A percentile compares a stretch with the other conserved stretches of the same genome.
Conservation (phyloP, 106 monocot genomes). For the Xerophyta viscosa region DNA sequence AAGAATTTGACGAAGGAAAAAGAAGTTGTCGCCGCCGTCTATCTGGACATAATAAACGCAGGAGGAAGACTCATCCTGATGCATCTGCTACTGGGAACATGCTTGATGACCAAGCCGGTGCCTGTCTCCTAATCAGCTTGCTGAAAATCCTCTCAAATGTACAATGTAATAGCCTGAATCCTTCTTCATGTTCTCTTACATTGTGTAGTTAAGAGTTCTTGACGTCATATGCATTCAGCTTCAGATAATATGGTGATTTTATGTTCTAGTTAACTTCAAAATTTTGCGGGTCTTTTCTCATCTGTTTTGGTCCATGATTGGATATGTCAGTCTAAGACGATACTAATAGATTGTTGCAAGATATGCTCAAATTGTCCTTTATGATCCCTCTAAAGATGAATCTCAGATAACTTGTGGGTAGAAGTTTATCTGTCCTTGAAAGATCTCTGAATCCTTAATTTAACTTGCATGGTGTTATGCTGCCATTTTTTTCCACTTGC, state of each 20-base stretch:
- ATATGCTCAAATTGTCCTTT: too few relatives aligned
- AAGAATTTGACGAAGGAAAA: constrained; percentile 71
- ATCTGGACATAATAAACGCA: constrained; percentile 49
- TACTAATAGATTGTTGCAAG: too few relatives aligned
- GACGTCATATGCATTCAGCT: background rate
- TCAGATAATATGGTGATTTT: background rate
- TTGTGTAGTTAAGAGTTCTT: background rate
- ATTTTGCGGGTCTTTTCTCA: too few relatives aligned
- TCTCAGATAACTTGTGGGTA: too few relatives aligned
- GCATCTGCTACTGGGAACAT: constrained; percentile 18
- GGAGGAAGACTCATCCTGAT: constrained; percentile 43
- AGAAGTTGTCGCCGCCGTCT: constrained; percentile 58
- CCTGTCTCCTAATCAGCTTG: constrained; percentile 36
- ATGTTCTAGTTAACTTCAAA: too few relatives aligned
- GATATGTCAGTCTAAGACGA: too few relatives aligned
- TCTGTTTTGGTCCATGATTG: too few relatives aligned
- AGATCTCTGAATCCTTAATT: too few relatives aligned
- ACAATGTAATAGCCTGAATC: constrained; percentile 20
- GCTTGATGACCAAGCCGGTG: constrained; percentile 20
- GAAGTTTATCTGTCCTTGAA: too few relatives aligned
- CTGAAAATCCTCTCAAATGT: constrained; percentile 46
- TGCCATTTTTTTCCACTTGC: too few relatives aligned
- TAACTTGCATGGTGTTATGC: too few relatives aligned
- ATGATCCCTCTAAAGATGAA: too few relatives aligned
- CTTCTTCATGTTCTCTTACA: background rate